phyloP scores from a whole-genome alignment of 306 rosid species.

The Astragalus membranaceus region DNA sequence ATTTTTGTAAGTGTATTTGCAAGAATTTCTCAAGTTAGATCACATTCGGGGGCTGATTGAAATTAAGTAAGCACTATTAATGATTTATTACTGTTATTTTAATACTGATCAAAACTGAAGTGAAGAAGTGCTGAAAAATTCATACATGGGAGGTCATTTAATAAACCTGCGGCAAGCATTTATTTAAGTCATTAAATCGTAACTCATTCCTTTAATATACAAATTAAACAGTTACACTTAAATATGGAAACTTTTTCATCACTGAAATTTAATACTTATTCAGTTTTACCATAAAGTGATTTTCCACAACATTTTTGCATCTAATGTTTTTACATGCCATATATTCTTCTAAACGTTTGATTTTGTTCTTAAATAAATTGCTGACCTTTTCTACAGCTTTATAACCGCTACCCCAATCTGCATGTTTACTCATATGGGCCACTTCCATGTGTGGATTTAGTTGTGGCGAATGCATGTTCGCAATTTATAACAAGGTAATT shows the following conservation, averaged over 20 bases:
- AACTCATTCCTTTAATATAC: not conserved
- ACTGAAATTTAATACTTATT: not conserved
- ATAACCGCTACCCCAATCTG: constrained; percentile 57
- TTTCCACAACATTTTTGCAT: not conserved
- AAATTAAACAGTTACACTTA: not conserved
- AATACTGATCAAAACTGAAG: not conserved
- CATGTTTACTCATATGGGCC: constrained; percentile 89
- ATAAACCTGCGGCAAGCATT: not conserved
- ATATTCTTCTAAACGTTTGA: not conserved
- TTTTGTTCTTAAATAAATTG: constrained; percentile 2
- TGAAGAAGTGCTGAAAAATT: not conserved
- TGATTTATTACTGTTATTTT: not conserved
- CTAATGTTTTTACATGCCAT: not conserved
- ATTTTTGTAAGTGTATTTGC: not conserved
- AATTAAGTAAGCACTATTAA: not conserved
- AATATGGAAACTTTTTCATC: not conserved
- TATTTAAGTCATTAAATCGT: not conserved
- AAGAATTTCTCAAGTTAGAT: constrained; percentile 6
- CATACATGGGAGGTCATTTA: constrained; percentile 11
- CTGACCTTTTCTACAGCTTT: constrained; percentile 46
- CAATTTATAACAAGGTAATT: constrained; percentile 75
- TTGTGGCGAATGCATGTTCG: constrained; percentile 77
- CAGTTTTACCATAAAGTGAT: not conserved
- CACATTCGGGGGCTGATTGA: not conserved
- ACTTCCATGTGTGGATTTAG: constrained; percentile 86